Conservation (phyloP, 352 stramenopile species). For the Pythium myriotylum region DNA sequence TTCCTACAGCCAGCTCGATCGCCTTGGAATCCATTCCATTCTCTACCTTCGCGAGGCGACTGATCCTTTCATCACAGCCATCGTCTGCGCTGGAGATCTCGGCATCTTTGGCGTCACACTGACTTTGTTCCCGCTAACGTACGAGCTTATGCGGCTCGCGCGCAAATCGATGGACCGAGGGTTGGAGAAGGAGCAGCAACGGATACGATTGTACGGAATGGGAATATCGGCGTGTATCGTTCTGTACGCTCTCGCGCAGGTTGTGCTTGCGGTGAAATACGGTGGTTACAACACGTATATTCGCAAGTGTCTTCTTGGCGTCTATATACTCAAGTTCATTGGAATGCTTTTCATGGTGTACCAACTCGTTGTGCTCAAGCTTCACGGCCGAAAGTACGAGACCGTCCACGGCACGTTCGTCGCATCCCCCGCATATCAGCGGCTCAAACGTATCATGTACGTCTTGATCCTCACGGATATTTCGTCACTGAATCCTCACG, state of each 20-base stretch:
- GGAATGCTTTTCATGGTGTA: constrained; percentile 59
- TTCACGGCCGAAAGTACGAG: constrained; percentile 57
- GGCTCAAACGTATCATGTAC: constrained; percentile 73
- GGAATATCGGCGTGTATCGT: constrained; percentile 31
- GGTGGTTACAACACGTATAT: constrained; percentile 55
- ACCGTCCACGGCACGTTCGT: constrained; percentile 67
- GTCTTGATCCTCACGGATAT: background rate
- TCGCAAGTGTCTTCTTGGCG: constrained; percentile 37
- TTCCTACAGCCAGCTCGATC: constrained; percentile 39
- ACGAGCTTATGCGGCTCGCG: constrained; percentile 63
- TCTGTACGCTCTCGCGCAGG: constrained; percentile 34
- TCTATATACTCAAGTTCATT: constrained; percentile 57
- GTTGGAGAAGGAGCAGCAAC: constrained; percentile 38
- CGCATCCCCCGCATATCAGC: constrained; percentile 61
- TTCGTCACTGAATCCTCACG: constrained; percentile 9
- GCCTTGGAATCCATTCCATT: constrained; percentile 47
- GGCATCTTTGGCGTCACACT: constrained; percentile 55
- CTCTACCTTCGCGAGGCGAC: constrained; percentile 24
- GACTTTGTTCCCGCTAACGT: constrained; percentile 59
- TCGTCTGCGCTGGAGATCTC: constrained; percentile 52
- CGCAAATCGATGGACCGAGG: constrained; percentile 70
- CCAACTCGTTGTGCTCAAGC: constrained; percentile 50
- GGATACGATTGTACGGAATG: constrained; percentile 44
- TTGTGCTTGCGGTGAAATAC: constrained; percentile 34
- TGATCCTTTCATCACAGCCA: constrained; percentile 31